Conservation (phyloP, 2,329 filamentous ascomycete species). For the Colletotrichum cordylinicola region DNA sequence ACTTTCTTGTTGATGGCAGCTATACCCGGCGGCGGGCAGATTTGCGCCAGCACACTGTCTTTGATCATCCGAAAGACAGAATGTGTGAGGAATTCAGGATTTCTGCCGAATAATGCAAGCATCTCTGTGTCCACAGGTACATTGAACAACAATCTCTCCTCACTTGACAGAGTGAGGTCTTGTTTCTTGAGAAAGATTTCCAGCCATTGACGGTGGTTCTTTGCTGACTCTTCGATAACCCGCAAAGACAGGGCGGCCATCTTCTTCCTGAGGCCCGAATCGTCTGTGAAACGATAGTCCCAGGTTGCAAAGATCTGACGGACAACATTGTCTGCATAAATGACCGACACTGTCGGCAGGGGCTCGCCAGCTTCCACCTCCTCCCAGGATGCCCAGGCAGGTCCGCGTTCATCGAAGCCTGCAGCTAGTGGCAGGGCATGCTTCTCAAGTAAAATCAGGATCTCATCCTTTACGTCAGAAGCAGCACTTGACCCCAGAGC, state of each 20-base stretch:
- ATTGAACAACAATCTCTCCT: background rate
- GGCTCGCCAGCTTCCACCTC: background rate
- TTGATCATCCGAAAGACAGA: background rate
- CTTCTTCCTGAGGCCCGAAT: background rate
- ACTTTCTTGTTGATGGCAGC: background rate
- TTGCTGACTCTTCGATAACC: background rate
- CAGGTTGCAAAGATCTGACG: background rate
- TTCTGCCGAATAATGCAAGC: background rate
- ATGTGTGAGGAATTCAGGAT: background rate
- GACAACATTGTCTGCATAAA: background rate
- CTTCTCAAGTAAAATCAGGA: background rate
- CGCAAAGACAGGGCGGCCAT: background rate
- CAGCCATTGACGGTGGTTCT: background rate
- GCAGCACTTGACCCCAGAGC: background rate
- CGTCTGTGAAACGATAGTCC: background rate
- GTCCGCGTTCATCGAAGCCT: background rate
- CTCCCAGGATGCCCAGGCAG: background rate
- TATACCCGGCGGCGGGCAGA: background rate
- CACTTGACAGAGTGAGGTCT: background rate
- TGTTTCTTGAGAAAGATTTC: background rate
- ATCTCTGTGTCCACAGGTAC: background rate
- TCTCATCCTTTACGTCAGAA: background rate
- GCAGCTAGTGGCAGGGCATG: background rate
- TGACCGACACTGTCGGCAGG: background rate
- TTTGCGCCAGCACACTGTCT: background rate